These are phyloP conservation scores for Backusella circina DNA, from an alignment of 192 early-diverging fungal species.

Conservation along the genomic window DNA sequence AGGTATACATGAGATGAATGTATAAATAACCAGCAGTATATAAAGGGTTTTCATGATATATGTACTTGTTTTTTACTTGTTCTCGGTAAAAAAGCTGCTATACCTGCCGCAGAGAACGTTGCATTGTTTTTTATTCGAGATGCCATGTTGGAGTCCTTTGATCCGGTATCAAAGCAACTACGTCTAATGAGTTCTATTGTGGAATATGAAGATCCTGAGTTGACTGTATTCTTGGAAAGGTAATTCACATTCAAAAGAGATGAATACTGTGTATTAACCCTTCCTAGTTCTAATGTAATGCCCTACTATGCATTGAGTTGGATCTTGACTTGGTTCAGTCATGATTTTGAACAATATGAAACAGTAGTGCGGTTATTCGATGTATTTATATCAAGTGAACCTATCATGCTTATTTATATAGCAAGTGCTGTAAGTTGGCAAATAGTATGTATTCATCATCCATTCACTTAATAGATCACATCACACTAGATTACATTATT, in stretches of 20 bases:
- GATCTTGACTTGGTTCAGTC: constrained; percentile 75
- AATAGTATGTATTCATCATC: neutral
- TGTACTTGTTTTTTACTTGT: constrained; percentile 49
- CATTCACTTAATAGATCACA: neutral
- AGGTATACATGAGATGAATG: neutral
- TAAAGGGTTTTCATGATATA: constrained; percentile 41
- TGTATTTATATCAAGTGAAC: constrained; percentile 55
- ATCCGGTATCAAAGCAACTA: constrained; percentile 46
- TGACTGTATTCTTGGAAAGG: constrained; percentile 41
- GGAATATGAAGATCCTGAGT: constrained; percentile 44
- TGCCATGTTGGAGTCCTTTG: constrained; percentile 52
- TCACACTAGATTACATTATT: constrained; percentile 38
- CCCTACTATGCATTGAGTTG: constrained; percentile 70
- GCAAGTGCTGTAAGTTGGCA: constrained; percentile 44
- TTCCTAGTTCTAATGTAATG: constrained; percentile 37
- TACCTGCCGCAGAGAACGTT: constrained; percentile 48
- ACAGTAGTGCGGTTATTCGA: constrained; percentile 59
- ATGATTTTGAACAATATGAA: constrained; percentile 52
- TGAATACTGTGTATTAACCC: neutral
- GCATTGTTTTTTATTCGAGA: constrained; percentile 54
- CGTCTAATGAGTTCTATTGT: constrained; percentile 43
- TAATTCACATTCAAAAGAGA: constrained; percentile 8
- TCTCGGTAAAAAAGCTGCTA: constrained; percentile 50
- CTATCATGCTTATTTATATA: constrained; percentile 61
- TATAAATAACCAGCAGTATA: constrained; percentile 38